Evolutionary conservation across 1,284 basidiomycete species (phyloP), one percentile per base, ranked within the genome.

Genomic region (Ceratobasidium sp.): DNA sequence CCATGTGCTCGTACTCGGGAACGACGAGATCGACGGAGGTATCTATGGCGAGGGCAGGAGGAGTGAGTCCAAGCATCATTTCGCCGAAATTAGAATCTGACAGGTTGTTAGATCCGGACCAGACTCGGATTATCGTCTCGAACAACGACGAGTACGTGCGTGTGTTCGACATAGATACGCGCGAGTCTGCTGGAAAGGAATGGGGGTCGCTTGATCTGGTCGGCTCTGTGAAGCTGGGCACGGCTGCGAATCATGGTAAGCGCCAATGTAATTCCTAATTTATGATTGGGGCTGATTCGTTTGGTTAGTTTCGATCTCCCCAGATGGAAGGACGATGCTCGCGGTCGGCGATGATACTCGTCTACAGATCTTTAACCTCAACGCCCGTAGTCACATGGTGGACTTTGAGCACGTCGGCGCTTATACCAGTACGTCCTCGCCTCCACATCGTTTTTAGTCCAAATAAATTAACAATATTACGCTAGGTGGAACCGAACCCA

Each of bases 141-240:
- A 95, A 95, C 81, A 97, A 96, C 80, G 93, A 96, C 80, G 87
- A 87, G 73, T 88, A 88, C 0, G 88, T 96, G 79, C 91, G 90
- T 80, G 89, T 95, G 77, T 94, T 89, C 80, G 91, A 93, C 75
- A 83, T 94, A 24, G 86, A 76, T 36, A 75, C 89, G 7, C 80
- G 91, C 50, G 86, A 76, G 64, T 63, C 73, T 74, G 76, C 79
- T 59, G 76, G 77, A 44, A 81, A 72, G 51, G 57, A 67, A 27
- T 62, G 81, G 51, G 84, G 84, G 36, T 82, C 86, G 50, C 83
- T 84, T 69, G 83, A 80, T 31, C 76, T 91, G 51, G 82, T 77
- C 9, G 78, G 78, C 22, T 59, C 77, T 83, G 54, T 94, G 64
- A 82, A 82, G 76, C 82, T 95, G 19, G 87, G 89, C 72, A 92